Base-by-base conservation (phyloP, 2,329 filamentous ascomycete genomes). In the Monosporascus sp. region DNA sequence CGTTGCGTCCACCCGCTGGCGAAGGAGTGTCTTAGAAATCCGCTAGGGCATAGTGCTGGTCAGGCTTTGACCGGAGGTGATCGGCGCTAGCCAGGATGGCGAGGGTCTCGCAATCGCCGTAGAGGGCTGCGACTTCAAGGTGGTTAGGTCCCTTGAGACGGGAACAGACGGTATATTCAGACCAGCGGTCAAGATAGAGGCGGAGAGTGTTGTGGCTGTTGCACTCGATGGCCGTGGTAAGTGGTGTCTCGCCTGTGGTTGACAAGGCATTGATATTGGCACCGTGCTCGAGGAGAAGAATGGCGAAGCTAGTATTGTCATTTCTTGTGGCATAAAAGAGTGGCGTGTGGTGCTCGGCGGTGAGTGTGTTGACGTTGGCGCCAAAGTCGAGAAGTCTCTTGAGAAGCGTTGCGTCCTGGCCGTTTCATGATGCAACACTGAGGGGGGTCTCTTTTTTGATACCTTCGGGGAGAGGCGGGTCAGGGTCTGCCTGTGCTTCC, bases 161-260 rank as follows among this genome's bases (percentile, higher is more conserved):
- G n/a, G 67, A 66, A 50, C 66, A 69, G 38, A 60, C 59, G 24
- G 58, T 62, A 52, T 70, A 70, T 51, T 71, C 66, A 35, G 64
- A 59, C 66, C 68, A 70, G 18, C 66, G 60, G 37, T 71, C 67
- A 11, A 71, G 63, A 26, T 71, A 60, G 6, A 71, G 59, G 6
- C 60, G 53, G 15, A 71, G 60, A 18, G 69, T 63, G 40, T 64
- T 59, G 50, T 71, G 68, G 48, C 63, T 70, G 49, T 71, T 71
- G 55, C 67, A 61, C 5, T 56, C 65, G 51, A 70, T 68, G 14
- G 69, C 62, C 7, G 64, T 68, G 0, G 68, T 71, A 37, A 70
- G 55, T 0, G 68, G 65, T 17, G 68, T 70, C 28, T 60, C 55
- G 3, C 65, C 65, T 28, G 56, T 63, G 11, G 48, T 52, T 4